These are phyloP conservation scores for Fusarium sp. DNA, from an alignment of 2,329 filamentous ascomycete genomes.

Conservation along the genomic window DNA sequence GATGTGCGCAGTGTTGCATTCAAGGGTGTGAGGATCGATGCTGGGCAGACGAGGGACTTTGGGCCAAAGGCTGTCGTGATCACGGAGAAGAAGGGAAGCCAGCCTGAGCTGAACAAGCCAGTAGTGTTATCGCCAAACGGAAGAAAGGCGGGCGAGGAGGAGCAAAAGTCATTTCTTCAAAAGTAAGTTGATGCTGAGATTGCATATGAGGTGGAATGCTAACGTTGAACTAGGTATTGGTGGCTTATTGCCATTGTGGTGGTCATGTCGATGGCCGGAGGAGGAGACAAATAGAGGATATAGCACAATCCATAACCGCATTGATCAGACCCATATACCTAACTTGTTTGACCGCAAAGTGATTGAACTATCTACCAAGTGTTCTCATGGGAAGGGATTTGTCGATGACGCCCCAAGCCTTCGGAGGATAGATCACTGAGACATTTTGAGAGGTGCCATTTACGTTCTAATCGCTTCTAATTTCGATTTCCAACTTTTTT, in stretches of 20 bases:
- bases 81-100: slow-evolving; percentile 64
- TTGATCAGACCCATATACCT: slow-evolving; percentile 7
- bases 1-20: slow-evolving; percentile 66
- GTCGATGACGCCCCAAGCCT: too few species aligned
- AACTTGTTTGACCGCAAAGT: background rate
- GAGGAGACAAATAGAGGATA: slow-evolving; percentile 66
- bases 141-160: slow-evolving; percentile 68
- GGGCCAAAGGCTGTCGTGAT: slow-evolving; percentile 72
- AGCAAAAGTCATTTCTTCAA: slow-evolving; percentile 77
- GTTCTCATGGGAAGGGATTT: background rate
- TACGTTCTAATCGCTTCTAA: too few species aligned
- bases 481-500: too few species aligned
- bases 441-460: too few species aligned
- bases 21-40: slow-evolving; percentile 73
- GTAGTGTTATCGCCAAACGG: slow-evolving; percentile 74
- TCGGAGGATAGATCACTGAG: too few species aligned
- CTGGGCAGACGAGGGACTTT: slow-evolving; percentile 76
- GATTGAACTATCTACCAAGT: background rate
- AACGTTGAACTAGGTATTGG: slow-evolving; percentile 71
- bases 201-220: slow-evolving; percentile 47
- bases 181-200: slow-evolving; percentile 66
- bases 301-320: slow-evolving; percentile 4
- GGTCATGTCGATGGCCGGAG: slow-evolving; percentile 68
- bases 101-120: slow-evolving; percentile 75
- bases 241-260: slow-evolving; percentile 72